Conservation (phyloP, 2,329 filamentous ascomycete genomes). For the Alternaria novae-zelandiae region DNA sequence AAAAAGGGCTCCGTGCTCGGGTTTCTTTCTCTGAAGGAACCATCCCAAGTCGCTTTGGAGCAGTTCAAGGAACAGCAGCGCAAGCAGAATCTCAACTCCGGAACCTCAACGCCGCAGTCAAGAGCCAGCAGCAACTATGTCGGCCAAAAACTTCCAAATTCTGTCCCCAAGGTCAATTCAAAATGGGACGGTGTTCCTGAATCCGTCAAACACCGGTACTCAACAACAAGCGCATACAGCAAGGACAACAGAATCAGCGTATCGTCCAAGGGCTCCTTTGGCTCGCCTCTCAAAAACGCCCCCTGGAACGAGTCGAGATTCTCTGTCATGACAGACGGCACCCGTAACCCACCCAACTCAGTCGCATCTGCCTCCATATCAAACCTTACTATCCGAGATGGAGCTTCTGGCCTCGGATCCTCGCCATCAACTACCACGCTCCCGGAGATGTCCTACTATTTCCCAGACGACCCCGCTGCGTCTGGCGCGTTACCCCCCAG, state of each 20-base stretch:
- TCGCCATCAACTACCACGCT: conserved; percentile 32
- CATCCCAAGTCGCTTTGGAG: conserved; percentile 55
- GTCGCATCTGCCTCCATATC: conserved; percentile 30
- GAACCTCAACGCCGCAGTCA: conserved; percentile 19
- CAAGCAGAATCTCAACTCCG: conserved; percentile 44
- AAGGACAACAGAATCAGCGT: conserved; percentile 25
- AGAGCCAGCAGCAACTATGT: conserved; percentile 29
- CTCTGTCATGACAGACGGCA: conserved; percentile 33
- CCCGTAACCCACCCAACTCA: conserved; percentile 39
- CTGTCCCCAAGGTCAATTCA: conserved; percentile 60
- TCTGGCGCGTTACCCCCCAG: conserved; percentile 21
- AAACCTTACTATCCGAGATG: conserved; percentile 11
- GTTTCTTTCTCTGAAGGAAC: conserved; percentile 58
- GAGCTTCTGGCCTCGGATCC: conserved; percentile 5
- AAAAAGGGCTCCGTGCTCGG: conserved; percentile 50
- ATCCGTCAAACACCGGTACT: conserved; percentile 38
- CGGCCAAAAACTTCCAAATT: conserved; percentile 54
- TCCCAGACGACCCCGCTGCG: conserved; percentile 28
- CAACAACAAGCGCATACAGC: conserved; percentile 15
- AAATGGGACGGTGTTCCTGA: conserved; percentile 62
- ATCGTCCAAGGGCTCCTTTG: conserved; percentile 21
- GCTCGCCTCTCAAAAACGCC: conserved; percentile 11
- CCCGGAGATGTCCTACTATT: conserved; percentile 37
- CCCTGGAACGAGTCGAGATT: conserved; percentile 24
- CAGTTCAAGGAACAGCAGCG: conserved; percentile 54